phyloP scores from a whole-genome alignment of 1,139 yeast genomes.

The Pichia sp. region DNA sequence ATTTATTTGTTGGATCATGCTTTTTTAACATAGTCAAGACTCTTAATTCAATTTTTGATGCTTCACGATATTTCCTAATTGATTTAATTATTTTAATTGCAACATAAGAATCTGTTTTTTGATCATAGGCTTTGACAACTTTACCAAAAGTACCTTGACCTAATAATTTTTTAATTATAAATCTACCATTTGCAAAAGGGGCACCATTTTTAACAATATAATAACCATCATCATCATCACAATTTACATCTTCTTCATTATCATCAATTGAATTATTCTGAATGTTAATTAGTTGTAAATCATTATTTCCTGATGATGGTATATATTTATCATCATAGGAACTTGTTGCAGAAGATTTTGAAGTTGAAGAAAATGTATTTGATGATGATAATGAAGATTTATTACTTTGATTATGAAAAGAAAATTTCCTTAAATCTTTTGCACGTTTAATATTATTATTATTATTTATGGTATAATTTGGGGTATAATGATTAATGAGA shows the following conservation, averaged over 20 bases:
- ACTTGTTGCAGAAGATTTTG: conserved; percentile 20
- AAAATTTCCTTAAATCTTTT: conserved; percentile 12
- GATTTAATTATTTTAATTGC: conserved; percentile 89
- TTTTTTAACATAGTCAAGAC: conserved; percentile 75
- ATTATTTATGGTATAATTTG: conserved; percentile 10
- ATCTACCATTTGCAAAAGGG: conserved; percentile 60
- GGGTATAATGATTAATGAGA: conserved; percentile 28
- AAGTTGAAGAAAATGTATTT: conserved; percentile 8
- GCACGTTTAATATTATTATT: not conserved
- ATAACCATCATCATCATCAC: conserved; percentile 80
- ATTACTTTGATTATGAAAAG: conserved; percentile 13
- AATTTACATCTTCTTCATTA: conserved; percentile 26
- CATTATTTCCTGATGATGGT: conserved; percentile 2
- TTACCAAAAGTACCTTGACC: conserved; percentile 99
- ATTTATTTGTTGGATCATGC: conserved; percentile 62
- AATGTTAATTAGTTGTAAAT: conserved; percentile 12
- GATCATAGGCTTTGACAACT: conserved; percentile 71
- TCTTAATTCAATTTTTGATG: conserved; percentile 77
- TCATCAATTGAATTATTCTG: conserved; percentile 5
- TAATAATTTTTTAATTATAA: conserved; percentile 56
- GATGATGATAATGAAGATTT: conserved; percentile 8
- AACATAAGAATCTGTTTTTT: conserved; percentile 52
- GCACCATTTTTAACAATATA: conserved; percentile 61
- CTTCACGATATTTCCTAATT: conserved; percentile 74
- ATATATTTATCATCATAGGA: conserved; percentile 16